Evolutionary conservation across 108 stramenopile genomes (phyloP).

Genomic region (Stephanodiscus minutulus): DNA sequence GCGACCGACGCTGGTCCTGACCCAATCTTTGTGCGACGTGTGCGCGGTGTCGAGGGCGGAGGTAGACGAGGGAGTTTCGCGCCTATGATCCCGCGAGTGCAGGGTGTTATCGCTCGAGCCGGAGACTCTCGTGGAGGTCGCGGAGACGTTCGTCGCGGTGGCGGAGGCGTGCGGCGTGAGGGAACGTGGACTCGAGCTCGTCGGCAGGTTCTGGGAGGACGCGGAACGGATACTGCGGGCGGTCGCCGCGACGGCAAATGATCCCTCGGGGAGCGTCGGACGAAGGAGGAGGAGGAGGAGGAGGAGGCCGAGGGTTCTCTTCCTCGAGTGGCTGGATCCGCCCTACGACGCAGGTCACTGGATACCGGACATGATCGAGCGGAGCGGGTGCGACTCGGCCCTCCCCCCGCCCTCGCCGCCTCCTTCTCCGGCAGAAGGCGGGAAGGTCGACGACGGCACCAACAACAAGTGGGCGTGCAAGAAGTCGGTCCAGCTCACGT

Average conservation of each 20-base stretch:
- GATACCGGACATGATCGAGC: slow-evolving; percentile 86
- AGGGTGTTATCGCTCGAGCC: slow-evolving; percentile 74
- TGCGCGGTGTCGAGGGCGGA: slow-evolving; percentile 76
- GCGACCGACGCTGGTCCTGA: slow-evolving; percentile 75
- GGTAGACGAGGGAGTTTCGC: slow-evolving; percentile 40
- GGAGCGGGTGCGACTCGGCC: slow-evolving; percentile 63
- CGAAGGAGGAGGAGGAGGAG: slow-evolving; percentile 8
- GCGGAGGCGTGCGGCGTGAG: slow-evolving; percentile 60
- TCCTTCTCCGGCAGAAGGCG: too few relatives aligned
- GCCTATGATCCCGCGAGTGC: slow-evolving; percentile 24
- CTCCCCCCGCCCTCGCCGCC: slow-evolving; percentile 2
- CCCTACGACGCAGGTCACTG: slow-evolving; percentile 92
- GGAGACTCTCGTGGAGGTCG: slow-evolving; percentile 69
- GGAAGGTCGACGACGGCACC: not conserved
- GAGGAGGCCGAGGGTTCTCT: slow-evolving; percentile 52
- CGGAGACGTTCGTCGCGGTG: slow-evolving; percentile 64
- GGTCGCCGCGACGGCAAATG: not conserved
- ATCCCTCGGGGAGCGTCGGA: too few relatives aligned
- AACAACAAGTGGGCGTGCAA: slow-evolving; percentile 1
- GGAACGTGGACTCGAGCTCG: slow-evolving; percentile 55
- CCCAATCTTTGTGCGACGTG: slow-evolving; percentile 89
- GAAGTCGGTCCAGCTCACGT: slow-evolving; percentile 61
- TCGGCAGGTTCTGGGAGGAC: slow-evolving; percentile 40
- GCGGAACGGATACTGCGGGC: slow-evolving; percentile 32
- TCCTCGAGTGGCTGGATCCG: slow-evolving; percentile 93